phyloP scores from a whole-genome alignment of 2,329 filamentous ascomycete species.

The Xylaria polymorpha region DNA sequence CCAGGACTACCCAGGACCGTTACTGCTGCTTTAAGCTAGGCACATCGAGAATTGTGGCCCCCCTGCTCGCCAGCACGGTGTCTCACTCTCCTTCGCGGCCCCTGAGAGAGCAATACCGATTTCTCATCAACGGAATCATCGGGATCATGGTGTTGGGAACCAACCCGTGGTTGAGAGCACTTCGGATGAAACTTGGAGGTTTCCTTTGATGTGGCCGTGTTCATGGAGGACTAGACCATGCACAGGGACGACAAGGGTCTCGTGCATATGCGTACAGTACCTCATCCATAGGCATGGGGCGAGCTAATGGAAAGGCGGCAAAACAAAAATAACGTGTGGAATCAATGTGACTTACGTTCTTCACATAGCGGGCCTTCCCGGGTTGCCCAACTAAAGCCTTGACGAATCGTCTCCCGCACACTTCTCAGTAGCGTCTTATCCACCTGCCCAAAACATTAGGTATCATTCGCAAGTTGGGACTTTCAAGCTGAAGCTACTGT shows the following conservation, averaged over 20 bases:
- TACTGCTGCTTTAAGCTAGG: conserved; percentile 43
- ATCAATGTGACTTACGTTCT: conserved; percentile 77
- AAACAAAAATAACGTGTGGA: conserved; percentile 32
- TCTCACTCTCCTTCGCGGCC: conserved; percentile 21
- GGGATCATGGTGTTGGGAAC: conserved; percentile 15
- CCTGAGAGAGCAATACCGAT: conserved; percentile 18
- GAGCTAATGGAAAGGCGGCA: conserved; percentile 23
- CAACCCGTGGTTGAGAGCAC: conserved; percentile 10
- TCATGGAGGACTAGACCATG: neutral
- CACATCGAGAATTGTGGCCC: conserved; percentile 37
- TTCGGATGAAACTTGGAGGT: conserved; percentile 11
- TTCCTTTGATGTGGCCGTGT: conserved; percentile 4
- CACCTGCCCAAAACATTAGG: conserved; percentile 65
- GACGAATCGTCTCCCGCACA: conserved; percentile 91
- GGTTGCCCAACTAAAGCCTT: conserved; percentile 97
- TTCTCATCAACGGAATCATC: conserved; percentile 28
- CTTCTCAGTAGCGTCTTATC: conserved; percentile 90
- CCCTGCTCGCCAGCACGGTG: conserved; percentile 23
- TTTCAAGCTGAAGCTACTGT: conserved; percentile 46
- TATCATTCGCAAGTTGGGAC: conserved; percentile 41
- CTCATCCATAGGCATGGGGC: conserved; percentile 21
- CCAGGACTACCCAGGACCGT: conserved; percentile 18
- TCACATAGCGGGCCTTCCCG: conserved; percentile 96
- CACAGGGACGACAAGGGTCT: conserved; percentile 1
- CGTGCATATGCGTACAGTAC: conserved; percentile 27